phyloP scores from a whole-genome alignment of 1,284 basidiomycete species.

The Fomitopsis palustris region DNA sequence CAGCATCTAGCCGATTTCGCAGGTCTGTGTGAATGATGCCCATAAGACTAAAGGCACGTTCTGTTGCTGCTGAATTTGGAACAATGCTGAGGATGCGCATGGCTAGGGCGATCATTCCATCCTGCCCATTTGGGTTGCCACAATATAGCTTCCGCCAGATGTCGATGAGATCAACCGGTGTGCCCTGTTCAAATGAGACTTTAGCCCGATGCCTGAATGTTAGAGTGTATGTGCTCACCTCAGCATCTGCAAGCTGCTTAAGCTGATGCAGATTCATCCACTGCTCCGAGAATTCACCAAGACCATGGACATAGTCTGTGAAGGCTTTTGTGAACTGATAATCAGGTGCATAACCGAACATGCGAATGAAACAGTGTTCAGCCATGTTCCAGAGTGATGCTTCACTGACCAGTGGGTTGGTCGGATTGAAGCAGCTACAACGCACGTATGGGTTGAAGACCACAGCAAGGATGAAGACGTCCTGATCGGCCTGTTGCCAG shows the following conservation, averaged over 20 bases:
- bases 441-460: constrained; percentile 32
- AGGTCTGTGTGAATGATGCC: constrained; percentile 16
- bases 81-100: constrained; percentile 11
- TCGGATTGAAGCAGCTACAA: neutral
- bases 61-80: constrained; percentile 16
- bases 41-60: constrained; percentile 17
- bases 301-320: too few species aligned
- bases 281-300: neutral
- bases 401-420: too few species aligned
- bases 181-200: too few species aligned
- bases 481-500: constrained; percentile 41
- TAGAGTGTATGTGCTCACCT: neutral
- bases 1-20: constrained; percentile 11
- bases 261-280: neutral
- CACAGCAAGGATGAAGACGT: constrained; percentile 37
- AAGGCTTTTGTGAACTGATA: too few species aligned
- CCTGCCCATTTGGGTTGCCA: too few species aligned
- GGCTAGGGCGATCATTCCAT: constrained; percentile 4
- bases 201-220: too few species aligned
- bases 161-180: neutral
- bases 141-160: neutral
- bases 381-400: neutral
- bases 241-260: neutral
- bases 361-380: neutral
- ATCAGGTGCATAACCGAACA: too few species aligned